Evolutionary conservation across 2,329 filamentous ascomycete species (phyloP).

Genomic region (Trichoderma sp.): DNA sequence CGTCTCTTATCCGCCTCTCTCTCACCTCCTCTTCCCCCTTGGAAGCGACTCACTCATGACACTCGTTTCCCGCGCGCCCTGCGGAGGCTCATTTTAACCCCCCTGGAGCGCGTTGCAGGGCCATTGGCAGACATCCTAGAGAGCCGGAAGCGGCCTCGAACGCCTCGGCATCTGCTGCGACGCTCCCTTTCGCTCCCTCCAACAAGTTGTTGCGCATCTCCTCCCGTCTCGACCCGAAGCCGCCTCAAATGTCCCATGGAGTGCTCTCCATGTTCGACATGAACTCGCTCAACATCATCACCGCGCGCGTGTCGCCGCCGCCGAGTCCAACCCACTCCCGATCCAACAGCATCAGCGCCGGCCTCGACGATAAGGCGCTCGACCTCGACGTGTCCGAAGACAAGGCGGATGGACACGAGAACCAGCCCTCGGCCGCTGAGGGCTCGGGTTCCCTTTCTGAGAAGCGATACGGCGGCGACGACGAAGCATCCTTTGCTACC

Average conservation of each 20-base stretch:
- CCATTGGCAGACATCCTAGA: constrained; percentile 11
- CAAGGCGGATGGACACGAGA: constrained; percentile 40
- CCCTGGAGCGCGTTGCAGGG: constrained; percentile 18
- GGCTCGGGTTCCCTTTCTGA: constrained; percentile 41
- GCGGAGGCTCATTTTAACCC: constrained; percentile 22
- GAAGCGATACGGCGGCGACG: constrained; percentile 42
- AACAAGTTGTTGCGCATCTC: background rate
- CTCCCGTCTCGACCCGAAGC: background rate
- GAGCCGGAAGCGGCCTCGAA: constrained; percentile 14
- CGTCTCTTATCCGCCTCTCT: background rate
- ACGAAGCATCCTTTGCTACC: constrained; percentile 38
- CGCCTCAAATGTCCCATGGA: constrained; percentile 48
- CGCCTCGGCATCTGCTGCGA: constrained; percentile 8
- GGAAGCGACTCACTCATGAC: constrained; percentile 22
- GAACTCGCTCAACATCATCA: constrained; percentile 97
- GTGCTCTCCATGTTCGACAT: constrained; percentile 62
- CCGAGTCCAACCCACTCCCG: constrained; percentile 58
- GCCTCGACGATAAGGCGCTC: constrained; percentile 44
- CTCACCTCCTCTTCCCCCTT: background rate
- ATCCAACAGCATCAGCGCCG: constrained; percentile 61
- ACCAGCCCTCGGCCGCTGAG: constrained; percentile 36
- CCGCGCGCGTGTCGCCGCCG: constrained; percentile 72
- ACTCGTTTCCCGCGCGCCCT: constrained; percentile 17
- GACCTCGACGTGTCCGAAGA: constrained; percentile 32
- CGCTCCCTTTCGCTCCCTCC: constrained; percentile 8